Conservation (phyloP, 2,329 filamentous ascomycete genomes). For the Stachybotrys chartarum region DNA sequence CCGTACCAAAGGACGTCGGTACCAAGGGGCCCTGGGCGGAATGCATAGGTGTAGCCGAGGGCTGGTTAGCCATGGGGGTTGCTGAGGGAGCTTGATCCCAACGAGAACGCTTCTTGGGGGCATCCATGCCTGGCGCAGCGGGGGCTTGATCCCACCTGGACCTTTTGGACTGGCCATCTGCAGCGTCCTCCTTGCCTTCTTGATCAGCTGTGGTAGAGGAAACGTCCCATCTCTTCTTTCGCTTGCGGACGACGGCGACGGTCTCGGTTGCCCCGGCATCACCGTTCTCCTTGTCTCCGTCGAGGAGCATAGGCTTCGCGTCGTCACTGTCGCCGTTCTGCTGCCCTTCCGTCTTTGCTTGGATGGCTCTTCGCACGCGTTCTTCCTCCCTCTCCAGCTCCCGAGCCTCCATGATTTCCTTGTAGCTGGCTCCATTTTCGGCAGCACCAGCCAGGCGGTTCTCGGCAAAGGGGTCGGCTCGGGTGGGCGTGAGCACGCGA, state of each 20-base stretch:
- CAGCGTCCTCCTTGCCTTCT: conserved; percentile 37
- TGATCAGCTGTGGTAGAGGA: conserved; percentile 49
- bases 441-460: conserved; percentile 61
- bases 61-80: conserved; percentile 65
- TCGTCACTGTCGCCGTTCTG: conserved; percentile 57
- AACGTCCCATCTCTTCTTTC: conserved; percentile 95
- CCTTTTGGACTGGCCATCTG: conserved; percentile 57
- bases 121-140: conserved; percentile 46
- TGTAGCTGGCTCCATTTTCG: conserved; percentile 73
- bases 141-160: conserved; percentile 87
- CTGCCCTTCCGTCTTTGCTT: conserved; percentile 59
- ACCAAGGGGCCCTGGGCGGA: conserved; percentile 50
- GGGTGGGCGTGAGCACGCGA: conserved; percentile 76
- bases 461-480: conserved; percentile 77
- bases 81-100: conserved; percentile 89
- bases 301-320: conserved; percentile 68
- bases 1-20: conserved; percentile 68
- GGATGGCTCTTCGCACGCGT: conserved; percentile 71
- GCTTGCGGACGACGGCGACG: conserved; percentile 60
- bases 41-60: conserved; percentile 73
- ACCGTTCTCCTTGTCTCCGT: conserved; percentile 65
- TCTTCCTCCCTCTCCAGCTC: conserved; percentile 93
- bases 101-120: conserved; percentile 68
- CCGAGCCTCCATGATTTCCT: conserved; percentile 82
- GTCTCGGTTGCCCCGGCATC: conserved; percentile 63